Evolutionary conservation across 768 basidiomycete species (phyloP), one percentile per base, ranked within the genome.

Genomic region (Royoungia palumana): DNA sequence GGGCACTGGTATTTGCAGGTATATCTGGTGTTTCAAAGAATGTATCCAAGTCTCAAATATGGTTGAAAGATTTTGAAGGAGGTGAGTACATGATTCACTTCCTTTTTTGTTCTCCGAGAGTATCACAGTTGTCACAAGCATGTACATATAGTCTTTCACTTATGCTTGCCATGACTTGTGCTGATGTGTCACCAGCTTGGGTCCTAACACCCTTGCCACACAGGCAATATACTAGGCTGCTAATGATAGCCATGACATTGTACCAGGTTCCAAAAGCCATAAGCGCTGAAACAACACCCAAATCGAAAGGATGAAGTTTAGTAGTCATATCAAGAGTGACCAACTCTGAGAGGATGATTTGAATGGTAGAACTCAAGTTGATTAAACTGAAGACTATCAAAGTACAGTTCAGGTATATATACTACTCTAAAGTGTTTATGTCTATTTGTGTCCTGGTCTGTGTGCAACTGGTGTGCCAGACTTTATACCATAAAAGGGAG

Each of bases 51-150:
- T n/a, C 62, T 22, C 58, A 65, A 35, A 48, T 65, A 16, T 64
- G 62, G 58, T 63, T 61, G n/a, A 65, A 63, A 41, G 63, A 63
- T 40, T 53, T 64, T 16, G 56, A 58, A 45, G 64, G 58, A 44
- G 54, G 63, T 28, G 28, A 56, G 59, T 46, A 19, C 27, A 35
- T 38, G 2, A 24, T 17, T 51, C 16, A 30, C n/a, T 5, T 11
- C 5, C 20, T 30, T 14, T 13, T 17, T 17, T 19, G 10, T 46
- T 48, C 35, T 6, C 39, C 56, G 37, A 63, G 41, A 30, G 21
- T 13, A 32, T 34, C 16, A 30, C 40, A 56, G 61, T 58, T 24
- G 46, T 56, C 36, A 61, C 64, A 3, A 54, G 56, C 56, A 52
- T 63, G 64, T 66, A 53, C 35, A 50, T n/a, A 19, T 47, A 21